Base-by-base conservation (phyloP, 176 grass and related monocot species). In the Bothriochloa decipiens region DNA sequence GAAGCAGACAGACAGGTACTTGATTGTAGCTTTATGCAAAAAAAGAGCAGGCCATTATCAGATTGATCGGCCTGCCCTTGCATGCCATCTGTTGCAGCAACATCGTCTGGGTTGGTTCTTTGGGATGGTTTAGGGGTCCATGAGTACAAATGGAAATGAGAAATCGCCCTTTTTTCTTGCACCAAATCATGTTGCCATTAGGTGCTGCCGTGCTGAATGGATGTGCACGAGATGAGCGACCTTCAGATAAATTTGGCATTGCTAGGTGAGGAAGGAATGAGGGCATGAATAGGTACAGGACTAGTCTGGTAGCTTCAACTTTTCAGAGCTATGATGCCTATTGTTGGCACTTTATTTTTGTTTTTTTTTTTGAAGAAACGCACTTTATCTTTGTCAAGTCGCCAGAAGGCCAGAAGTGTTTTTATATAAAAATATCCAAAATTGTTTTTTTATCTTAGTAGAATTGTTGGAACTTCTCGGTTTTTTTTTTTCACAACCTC, bases 221-320 rank as follows among this genome's bases (percentile, higher is more conserved):
- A 64, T 62, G 60, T 81, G 41, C 82, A 81, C 49, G 69, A 22
- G 28, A 76, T 70, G 68, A 77, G 64, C 75, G 52, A 10, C 70
- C 35, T 86, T 50, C 53, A 20, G 29, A 81, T 43, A 52, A 65
- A 81, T 76, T 81, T 80, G 63, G 47, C 87, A 81, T 63, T 75
- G 77, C 77, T 85, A 76, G 41, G 64, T 63, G 77, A n/a, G n/a
- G 42, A 60, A 27, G 58, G 68, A 46, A 60, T 85, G 60, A 68
- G n/a, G n/a, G 33, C 42, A 67, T 29, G n/a, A 10, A 70, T 14
- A 85, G 70, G 42, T 28, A 77, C 4, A 65, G 25, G 8, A 58
- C 55, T 62, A 62, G 53, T 69, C 74, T 40, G 58, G 42, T 81
- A 66, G 29, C n/a, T 73, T 73, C 46, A 55, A 22, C 61, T 80